Evolutionary conservation across 2,329 filamentous ascomycete genomes (phyloP).

Genomic region (Hysterium pulicare): DNA sequence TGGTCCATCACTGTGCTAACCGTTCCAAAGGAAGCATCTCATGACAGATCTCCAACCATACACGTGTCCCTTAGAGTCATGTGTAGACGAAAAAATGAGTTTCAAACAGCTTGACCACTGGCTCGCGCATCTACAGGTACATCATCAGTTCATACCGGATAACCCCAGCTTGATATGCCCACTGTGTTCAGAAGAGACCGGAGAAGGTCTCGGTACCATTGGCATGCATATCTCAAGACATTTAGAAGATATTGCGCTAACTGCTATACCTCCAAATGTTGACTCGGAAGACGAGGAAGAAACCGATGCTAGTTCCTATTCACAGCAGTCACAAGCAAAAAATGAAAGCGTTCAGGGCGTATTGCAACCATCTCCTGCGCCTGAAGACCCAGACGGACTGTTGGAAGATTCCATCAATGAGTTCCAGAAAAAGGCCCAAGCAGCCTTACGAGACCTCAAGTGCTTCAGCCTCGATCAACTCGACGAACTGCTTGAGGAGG

Average conservation of each 20-base stretch:
- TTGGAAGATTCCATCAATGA: no score
- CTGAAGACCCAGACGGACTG: no score
- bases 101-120: no score
- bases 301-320: no score
- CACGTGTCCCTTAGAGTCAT: constrained; percentile 18
- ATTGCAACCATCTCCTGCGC: no score
- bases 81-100: no score
- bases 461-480: constrained; percentile 64
- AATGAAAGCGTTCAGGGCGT: no score
- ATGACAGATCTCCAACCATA: constrained; percentile 21
- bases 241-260: background rate
- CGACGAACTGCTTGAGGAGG: constrained; percentile 86
- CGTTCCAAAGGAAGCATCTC: constrained; percentile 18
- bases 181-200: background rate
- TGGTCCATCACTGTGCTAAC: background rate
- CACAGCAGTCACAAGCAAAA: no score
- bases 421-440: constrained; percentile 74
- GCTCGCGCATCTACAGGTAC: no score
- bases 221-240: background rate
- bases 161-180: no score
- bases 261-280: background rate
- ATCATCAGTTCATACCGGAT: no score
- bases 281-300: background rate
- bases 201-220: background rate
- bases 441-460: constrained; percentile 60